Base-by-base conservation (phyloP, 495 filamentous ascomycete genomes). In the Thermothielavioides terrestris region DNA sequence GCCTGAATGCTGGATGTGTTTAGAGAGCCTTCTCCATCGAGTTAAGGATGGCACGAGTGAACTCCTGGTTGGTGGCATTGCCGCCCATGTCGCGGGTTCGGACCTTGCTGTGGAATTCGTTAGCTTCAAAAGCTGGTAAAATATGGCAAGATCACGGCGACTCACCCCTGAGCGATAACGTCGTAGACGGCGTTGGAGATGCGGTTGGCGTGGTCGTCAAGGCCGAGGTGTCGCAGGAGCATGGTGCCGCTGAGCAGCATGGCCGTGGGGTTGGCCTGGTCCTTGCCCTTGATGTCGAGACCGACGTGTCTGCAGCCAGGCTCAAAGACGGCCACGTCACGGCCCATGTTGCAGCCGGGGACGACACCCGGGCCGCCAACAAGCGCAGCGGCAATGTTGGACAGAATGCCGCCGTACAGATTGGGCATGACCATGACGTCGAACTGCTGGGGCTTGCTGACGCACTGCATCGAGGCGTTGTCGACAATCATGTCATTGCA, bases 361-460 rank as follows among this genome's bases (percentile, higher is more conserved):
- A 98, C 91, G 47, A 98, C 84, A 72, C 92, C 92, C 22, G 92
- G 92, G 36, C 92, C 92, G 67, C 92, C 92, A 60, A 98, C 92
- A n/a, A 98, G 85, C 50, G 92, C 92, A 61, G 92, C 92, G 61
- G 89, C 94, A 59, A 98, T 91, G 78, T 98, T 98, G 70, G 94
- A 97, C 50, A 98, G 76, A 62, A 98, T 98, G 57, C 94, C 94
- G 68, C 92, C 92, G 75, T 98, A 98, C 64, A 98, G 75, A 74
- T 98, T 98, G 50, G 92, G 92, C 92, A 98, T 98, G 66, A 98
- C 92, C 87, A 98, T 87, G 56, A 98, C 92, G 68, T 97, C 94
- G 63, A 97, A 97, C 72, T 98, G 92, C 75, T 98, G 92, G 51
- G 92, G 92, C 46, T 79, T 76, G 44, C 87, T 89, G 48, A 97